Evolutionary conservation across 2,329 filamentous ascomycete species (phyloP), one percentile per base, ranked within the genome.

Genomic region (Colletotrichum caudatum): DNA sequence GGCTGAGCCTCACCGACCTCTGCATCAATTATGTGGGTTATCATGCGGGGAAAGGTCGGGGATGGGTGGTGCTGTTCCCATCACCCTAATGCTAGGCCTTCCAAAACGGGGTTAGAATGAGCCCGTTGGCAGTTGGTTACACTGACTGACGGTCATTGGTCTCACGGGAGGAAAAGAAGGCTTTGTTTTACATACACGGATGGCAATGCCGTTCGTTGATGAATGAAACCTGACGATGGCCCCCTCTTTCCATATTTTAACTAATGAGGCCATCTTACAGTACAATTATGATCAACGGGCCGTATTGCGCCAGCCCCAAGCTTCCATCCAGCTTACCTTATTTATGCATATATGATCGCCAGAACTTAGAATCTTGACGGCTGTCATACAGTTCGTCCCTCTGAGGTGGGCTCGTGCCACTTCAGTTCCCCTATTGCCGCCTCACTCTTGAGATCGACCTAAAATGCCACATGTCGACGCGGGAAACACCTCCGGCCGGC

Each of bases 1-100:
- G 50, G 61, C 61, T 46, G 61, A 56, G 61, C 61, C 61, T 64
- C 50, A 64, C 61, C 50, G 12, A 64, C 20, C 26, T 51, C 35
- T 12, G 14, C 33, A 53, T 63, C 46, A 63, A 53, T 63, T 35
- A 53, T 37, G 60, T 63, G 60, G 35, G 54, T 16, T 39, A 16
- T 51, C 35, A 29, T 63, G 60, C 46, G 60, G 60, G 60, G 60
- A 63, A 39, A 53, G 60, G 46, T 41, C 53, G 23, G 60, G n/a
- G n/a, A 58, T 46, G 46, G 59, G 18, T n/a, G 14, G 39, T 41
- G 23, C 18, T 29, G 23, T 20, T 50, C 26, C 33, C 14, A 51
- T 26, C 18, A 39, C 33, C 59, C 23, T 53, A 37, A 63, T 53
- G 33, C 60, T 18, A 46, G 46, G 16, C 8, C 9, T 39, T 20